A percentile compares a stretch with the other conserved stretches of the same genome.
Conservation (phyloP, 306 rosid genomes). For the Trifolium dubium region DNA sequence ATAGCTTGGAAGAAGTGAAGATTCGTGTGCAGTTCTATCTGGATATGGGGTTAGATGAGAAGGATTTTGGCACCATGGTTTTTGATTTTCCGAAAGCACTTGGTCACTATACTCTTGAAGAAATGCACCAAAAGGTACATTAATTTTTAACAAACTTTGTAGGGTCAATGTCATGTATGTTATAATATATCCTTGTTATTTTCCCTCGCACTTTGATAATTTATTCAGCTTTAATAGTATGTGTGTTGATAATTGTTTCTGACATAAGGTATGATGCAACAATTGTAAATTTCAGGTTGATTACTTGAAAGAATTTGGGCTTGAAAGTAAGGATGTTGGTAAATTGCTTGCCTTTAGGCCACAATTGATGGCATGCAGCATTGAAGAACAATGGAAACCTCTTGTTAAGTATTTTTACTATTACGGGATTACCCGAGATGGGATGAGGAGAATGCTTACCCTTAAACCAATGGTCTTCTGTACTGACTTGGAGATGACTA, state of each 20-base stretch:
- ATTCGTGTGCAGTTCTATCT: slow-evolving; percentile 66
- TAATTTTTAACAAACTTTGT: slow-evolving; percentile 23
- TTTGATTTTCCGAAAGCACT: slow-evolving; percentile 83
- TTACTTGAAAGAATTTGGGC: slow-evolving; percentile 91
- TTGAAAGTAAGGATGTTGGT: slow-evolving; percentile 71
- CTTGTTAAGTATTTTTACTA: slow-evolving; percentile 84
- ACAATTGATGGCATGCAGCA: slow-evolving; percentile 86
- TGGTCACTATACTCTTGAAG: slow-evolving; percentile 66
- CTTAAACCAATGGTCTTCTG: slow-evolving; percentile 89
- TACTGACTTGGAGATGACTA: slow-evolving; percentile 67
- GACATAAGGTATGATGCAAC: slow-evolving; percentile 39
- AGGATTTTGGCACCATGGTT: slow-evolving; percentile 98
- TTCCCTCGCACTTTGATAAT: slow-evolving; percentile 13
- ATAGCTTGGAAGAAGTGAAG: slow-evolving; percentile 72
- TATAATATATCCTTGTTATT: not conserved
- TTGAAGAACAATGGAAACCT: slow-evolving; percentile 91
- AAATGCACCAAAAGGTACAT: slow-evolving; percentile 84
- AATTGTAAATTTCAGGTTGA: slow-evolving; percentile 60
- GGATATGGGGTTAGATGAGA: slow-evolving; percentile 75
- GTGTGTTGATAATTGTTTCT: slow-evolving; percentile 30
- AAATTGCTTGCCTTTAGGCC: slow-evolving; percentile 85
- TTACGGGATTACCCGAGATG: slow-evolving; percentile 80
- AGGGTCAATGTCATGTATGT: not conserved
- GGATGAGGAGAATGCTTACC: slow-evolving; percentile 87
- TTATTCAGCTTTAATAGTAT: slow-evolving; percentile 26